Percentiles rank a stretch among this genome's conserved stretches.
These are phyloP conservation scores for Sporothrix euskadiensis DNA, from an alignment of 2,329 filamentous ascomycete species.

Conservation along the genomic window DNA sequence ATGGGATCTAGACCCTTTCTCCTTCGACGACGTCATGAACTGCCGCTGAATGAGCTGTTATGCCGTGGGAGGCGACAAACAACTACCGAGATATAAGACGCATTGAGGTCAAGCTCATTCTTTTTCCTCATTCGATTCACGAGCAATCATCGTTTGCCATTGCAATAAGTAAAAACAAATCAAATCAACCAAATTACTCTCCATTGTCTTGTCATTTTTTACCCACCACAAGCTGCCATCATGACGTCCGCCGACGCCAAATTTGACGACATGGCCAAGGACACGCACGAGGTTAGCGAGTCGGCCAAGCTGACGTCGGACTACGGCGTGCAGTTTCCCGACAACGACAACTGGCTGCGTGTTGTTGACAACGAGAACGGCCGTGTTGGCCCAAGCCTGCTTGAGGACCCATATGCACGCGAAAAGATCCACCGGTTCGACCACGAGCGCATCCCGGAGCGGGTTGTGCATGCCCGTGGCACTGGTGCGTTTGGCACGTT, in stretches of 20 bases:
- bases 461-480: slow-evolving; percentile 41
- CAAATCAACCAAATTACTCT: background rate
- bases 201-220: too few species aligned
- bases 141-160: too few species aligned
- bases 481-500: slow-evolving; percentile 53
- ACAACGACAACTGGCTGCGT: slow-evolving; percentile 77
- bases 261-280: slow-evolving; percentile 58
- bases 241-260: slow-evolving; percentile 54
- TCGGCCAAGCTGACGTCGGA: slow-evolving; percentile 70
- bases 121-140: background rate
- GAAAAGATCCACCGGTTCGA: slow-evolving; percentile 82
- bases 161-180: too few species aligned
- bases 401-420: slow-evolving; percentile 71
- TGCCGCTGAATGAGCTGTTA: background rate
- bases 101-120: background rate
- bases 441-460: slow-evolving; percentile 49
- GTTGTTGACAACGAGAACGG: slow-evolving; percentile 55
- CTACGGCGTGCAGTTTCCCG: slow-evolving; percentile 70
- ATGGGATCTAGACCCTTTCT: background rate
- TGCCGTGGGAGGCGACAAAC: background rate
- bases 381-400: slow-evolving; percentile 63
- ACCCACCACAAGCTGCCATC: slow-evolving; percentile 32
- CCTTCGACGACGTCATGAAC: background rate
- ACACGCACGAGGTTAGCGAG: slow-evolving; percentile 60
- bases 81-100: background rate